Base-by-base conservation (phyloP, 371 early-diverging fungal genomes). In the Mortierella sp. region DNA sequence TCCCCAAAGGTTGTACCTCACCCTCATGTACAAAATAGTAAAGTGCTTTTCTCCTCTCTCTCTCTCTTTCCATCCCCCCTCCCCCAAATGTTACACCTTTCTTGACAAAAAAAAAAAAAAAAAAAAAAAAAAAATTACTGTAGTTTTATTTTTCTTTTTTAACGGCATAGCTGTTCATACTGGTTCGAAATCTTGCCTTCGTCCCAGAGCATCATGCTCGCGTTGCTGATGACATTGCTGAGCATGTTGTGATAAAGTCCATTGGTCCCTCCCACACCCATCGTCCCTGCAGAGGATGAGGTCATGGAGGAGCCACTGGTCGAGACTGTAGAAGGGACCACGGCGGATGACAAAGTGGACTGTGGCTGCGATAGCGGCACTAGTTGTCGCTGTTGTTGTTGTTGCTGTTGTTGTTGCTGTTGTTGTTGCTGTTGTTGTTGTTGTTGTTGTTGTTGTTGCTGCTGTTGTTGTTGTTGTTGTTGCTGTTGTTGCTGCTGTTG, bases 161-260 rank as follows among this genome's bases (percentile, higher is more conserved):
- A 77, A 23, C 77, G 77, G 18, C 77, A 77, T 3, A 77, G 43
- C 28, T 68, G 71, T 45, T 77, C 77, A 51, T 77, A 77, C 21
- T 64, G 72, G 51, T 61, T 68, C 55, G 43, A 37, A 28, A 68
- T 55, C 11, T 57, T n/a, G n/a, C 59, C 68, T 37, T 76, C 77
- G 26, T 76, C 77, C 77, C 77, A 76, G 26, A 76, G 77, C 68
- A 67, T 68, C 77, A 72, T 76, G 19, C 77, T 76, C 2, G 77
- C 77, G 48, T 76, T 76, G 55, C 72, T 71, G 52, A 76, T 76
- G 4, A 66, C 72, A 25, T 37, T 64, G 53, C 68, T 72, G 56
- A 76, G 71, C 72, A 76, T 55, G 50, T 62, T 76, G 15, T 72
- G 63, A 26, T 72, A 72, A 0, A 55, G 50, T 16, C 68, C 60